These are phyloP conservation scores for Pleurotus pulmonarius DNA, from an alignment of 768 basidiomycete species.

Conservation along the genomic window DNA sequence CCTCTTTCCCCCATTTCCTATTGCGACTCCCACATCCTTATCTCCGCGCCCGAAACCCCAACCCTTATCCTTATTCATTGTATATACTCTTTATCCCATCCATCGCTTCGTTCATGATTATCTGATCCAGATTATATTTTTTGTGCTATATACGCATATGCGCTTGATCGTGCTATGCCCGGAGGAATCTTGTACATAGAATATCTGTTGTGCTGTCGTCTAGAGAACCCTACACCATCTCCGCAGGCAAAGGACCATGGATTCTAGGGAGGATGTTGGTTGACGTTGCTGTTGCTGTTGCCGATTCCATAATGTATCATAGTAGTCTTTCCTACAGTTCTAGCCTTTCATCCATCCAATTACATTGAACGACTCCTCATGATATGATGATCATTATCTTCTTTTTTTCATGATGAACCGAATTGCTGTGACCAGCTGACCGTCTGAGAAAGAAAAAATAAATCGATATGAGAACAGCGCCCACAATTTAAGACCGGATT, in stretches of 20 bases:
- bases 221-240: not conserved
- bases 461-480: constrained; percentile 2
- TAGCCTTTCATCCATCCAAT: not conserved
- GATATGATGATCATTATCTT: not conserved
- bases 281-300: not conserved
- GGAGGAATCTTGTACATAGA: not conserved
- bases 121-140: not conserved
- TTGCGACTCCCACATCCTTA: constrained; percentile 6
- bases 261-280: not conserved
- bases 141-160: not conserved
- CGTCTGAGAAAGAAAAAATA: not conserved
- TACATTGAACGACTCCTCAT: not conserved
- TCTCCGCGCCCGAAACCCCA: not conserved
- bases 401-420: not conserved
- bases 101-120: constrained; percentile 3
- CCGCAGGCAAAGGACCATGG: not conserved
- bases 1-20: not conserved
- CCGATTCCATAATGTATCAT: constrained; percentile 5
- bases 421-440: constrained; percentile 1
- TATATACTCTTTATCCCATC: constrained; percentile 6
- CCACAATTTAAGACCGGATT: not conserved
- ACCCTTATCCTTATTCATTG: constrained; percentile 6
- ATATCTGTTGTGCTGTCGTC: not conserved
- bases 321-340: not conserved
- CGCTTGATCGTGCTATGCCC: not conserved